Conservation (phyloP, 2,329 filamentous ascomycete species). For the Phialemonium atrogriseum region DNA sequence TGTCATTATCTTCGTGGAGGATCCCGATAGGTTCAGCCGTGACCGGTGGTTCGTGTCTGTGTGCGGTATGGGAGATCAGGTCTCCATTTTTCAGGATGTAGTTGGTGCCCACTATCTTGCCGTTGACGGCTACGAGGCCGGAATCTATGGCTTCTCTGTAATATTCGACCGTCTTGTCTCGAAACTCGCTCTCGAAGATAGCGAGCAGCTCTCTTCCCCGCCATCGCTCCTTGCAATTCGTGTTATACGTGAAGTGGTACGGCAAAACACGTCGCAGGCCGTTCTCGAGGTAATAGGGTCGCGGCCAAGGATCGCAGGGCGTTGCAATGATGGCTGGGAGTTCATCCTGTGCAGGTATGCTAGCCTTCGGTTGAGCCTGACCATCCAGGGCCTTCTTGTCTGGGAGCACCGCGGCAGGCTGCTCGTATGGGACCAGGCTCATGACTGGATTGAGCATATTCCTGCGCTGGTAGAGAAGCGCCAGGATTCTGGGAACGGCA, state of each 20-base stretch:
- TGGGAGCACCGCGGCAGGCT: constrained; percentile 3
- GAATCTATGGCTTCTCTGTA: constrained; percentile 77
- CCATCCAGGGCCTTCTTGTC: background rate
- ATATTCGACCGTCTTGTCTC: constrained; percentile 78
- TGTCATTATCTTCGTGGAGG: constrained; percentile 83
- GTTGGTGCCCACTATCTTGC: constrained; percentile 57
- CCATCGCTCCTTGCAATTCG: constrained; percentile 91
- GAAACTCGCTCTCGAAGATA: constrained; percentile 86
- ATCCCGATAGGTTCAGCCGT: constrained; percentile 71
- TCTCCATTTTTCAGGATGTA: constrained; percentile 81
- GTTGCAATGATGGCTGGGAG: too few species aligned
- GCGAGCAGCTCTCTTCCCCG: constrained; percentile 72
- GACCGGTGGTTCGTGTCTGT: constrained; percentile 92
- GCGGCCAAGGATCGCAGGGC: constrained; percentile 36
- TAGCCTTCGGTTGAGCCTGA: too few species aligned
- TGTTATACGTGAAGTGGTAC: constrained; percentile 93
- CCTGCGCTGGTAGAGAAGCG: constrained; percentile 2
- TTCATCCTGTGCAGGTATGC: too few species aligned
- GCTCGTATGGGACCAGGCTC: too few species aligned
- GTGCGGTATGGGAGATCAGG: constrained; percentile 83
- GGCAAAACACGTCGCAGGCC: constrained; percentile 76
- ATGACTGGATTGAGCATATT: constrained; percentile 10
- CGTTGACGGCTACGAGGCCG: constrained; percentile 75
- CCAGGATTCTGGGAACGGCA: too few species aligned
- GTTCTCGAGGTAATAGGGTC: constrained; percentile 75